Evolutionary conservation across 352 stramenopile species (phyloP).

Genomic region (Phytopythium cucurbitacearum): DNA sequence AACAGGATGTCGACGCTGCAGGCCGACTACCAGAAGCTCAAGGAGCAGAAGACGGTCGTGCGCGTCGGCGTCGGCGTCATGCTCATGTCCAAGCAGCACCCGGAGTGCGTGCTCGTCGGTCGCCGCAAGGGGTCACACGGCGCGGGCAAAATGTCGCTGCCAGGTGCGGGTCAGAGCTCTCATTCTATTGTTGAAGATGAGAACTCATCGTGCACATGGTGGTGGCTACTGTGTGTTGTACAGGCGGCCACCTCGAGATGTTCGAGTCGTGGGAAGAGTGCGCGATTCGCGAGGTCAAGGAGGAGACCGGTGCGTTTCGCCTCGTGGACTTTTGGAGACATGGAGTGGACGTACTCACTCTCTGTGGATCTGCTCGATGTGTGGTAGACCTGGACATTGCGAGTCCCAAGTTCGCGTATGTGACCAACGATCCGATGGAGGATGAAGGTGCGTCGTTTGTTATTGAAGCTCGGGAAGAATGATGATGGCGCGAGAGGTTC

Average conservation of each 20-base stretch:
- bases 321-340: not conserved
- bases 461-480: not conserved
- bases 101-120: slow-evolving; percentile 68
- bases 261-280: slow-evolving; percentile 79
- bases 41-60: slow-evolving; percentile 50
- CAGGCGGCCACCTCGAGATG: slow-evolving; percentile 77
- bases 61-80: slow-evolving; percentile 77
- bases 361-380: not conserved
- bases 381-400: slow-evolving; percentile 54
- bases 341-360: not conserved
- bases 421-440: slow-evolving; percentile 83
- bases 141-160: slow-evolving; percentile 68
- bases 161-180: slow-evolving; percentile 19
- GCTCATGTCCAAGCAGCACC: slow-evolving; percentile 58
- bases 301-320: slow-evolving; percentile 56
- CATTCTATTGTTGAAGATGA: not conserved
- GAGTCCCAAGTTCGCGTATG: slow-evolving; percentile 49
- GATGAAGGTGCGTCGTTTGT: slow-evolving; percentile 28
- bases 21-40: slow-evolving; percentile 57
- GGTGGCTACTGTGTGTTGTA: not conserved
- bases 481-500: not conserved
- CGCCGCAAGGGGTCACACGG: slow-evolving; percentile 72
- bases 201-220: not conserved
- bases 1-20: slow-evolving; percentile 46
- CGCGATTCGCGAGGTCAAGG: slow-evolving; percentile 74